phyloP scores from a whole-genome alignment of 1,284 basidiomycete genomes.

The Trametes pubescens region DNA sequence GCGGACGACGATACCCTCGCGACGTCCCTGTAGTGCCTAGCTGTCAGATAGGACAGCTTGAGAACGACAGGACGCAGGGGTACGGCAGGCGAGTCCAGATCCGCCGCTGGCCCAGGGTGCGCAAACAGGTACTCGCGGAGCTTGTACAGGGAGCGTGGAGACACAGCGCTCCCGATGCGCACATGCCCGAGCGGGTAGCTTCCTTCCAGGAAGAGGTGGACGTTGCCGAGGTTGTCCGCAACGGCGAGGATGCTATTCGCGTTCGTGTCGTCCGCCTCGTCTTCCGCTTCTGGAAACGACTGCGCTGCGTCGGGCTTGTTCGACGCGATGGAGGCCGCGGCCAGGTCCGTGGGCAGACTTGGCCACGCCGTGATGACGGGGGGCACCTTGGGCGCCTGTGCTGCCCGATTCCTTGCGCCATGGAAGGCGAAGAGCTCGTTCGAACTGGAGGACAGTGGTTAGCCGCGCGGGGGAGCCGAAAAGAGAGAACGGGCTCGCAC shows the following conservation, averaged over 20 bases:
- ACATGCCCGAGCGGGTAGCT: conserved; percentile 79
- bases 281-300: conserved; percentile 48
- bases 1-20: conserved; percentile 75
- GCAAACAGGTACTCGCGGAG: conserved; percentile 52
- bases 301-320: conserved; percentile 46
- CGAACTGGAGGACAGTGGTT: conserved; percentile 53
- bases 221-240: conserved; percentile 61
- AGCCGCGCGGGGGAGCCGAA: neutral
- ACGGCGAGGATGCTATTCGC: conserved; percentile 68
- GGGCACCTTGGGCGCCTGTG: conserved; percentile 56
- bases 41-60: conserved; percentile 63
- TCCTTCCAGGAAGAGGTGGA: conserved; percentile 80
- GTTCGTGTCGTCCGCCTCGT: conserved; percentile 64
- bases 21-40: conserved; percentile 67
- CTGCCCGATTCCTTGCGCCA: conserved; percentile 60
- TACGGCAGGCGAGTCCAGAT: conserved; percentile 29
- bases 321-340: conserved; percentile 64
- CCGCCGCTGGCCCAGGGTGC: conserved; percentile 47
- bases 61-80: conserved; percentile 56
- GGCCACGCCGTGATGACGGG: conserved; percentile 73
- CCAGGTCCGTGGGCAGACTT: conserved; percentile 60
- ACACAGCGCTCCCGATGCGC: conserved; percentile 46
- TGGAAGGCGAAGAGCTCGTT: conserved; percentile 82
- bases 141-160: conserved; percentile 59
- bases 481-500: conserved; percentile 48